Evolutionary conservation across 2,329 filamentous ascomycete genomes (phyloP).

Genomic region (Fusarium sp.): DNA sequence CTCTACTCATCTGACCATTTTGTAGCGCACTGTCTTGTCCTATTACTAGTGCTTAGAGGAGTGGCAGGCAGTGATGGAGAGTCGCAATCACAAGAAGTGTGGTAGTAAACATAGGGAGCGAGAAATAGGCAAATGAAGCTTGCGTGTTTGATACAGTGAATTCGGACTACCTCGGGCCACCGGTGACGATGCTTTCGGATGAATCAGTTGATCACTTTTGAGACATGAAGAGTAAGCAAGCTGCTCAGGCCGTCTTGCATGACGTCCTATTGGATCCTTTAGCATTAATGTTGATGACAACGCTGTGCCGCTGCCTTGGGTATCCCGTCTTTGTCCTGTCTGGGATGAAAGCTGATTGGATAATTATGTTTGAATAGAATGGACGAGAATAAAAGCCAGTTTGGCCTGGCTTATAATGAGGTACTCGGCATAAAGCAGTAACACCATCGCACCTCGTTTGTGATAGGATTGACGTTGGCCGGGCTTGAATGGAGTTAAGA

Average conservation of each 20-base stretch:
- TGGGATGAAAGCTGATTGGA: constrained; percentile 23
- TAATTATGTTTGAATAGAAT: constrained; percentile 18
- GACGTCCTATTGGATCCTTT: constrained; percentile 26
- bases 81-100: constrained; percentile 19
- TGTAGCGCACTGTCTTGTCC: too few species aligned
- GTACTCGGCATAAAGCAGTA: constrained; percentile 7
- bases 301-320: constrained; percentile 29
- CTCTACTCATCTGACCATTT: neutral
- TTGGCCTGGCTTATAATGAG: neutral
- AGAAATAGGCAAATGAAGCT: constrained; percentile 25
- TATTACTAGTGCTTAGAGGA: neutral
- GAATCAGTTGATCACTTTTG: constrained; percentile 3
- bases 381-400: constrained; percentile 10
- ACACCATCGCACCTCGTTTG: constrained; percentile 15
- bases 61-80: constrained; percentile 35
- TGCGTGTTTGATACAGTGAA: constrained; percentile 19
- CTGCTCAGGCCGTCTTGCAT: constrained; percentile 7
- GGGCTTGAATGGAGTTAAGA: constrained; percentile 3
- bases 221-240: constrained; percentile 23
- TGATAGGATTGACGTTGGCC: constrained; percentile 4
- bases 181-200: neutral
- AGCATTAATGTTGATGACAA: constrained; percentile 21
- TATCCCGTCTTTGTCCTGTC: constrained; percentile 25
- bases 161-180: neutral
- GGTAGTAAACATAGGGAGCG: neutral